Base-by-base conservation (phyloP, 2,329 filamentous ascomycete species). In the Monosporascus sp. region DNA sequence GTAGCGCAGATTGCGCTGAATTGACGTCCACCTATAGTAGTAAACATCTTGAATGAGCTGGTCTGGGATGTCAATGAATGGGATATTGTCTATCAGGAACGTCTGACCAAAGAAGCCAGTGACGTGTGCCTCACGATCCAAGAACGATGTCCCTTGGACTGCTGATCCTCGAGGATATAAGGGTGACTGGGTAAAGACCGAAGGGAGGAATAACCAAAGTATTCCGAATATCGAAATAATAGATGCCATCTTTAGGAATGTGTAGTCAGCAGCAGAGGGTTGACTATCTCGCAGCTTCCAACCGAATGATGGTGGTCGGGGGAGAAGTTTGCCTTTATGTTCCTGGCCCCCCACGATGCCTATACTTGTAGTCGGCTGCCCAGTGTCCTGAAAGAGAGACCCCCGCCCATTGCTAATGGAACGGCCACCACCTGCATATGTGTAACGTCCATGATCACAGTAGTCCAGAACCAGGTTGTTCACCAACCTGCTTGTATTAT, bases 11-110 rank as follows among this genome's bases (percentile, higher is more conserved):
- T 76, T 74, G 9, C 72, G 67, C 54, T 73, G 70, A 51, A 72
- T 64, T 5, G 72, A 66, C 11, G 68, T 68, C 62, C 70, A 71
- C 39, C 73, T 68, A 55, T 76, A 76, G 56, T 76, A 76, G 55
- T 75, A 76, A 18, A 76, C 72, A 53, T 74, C 70, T 55, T 75
- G 68, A 49, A 75, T 67, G 20, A 68, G 60, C 46, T 65, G 37
- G 54, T 74, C 68, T 17, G 72, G 72, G 18, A 74, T 65, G 37
- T 75, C 72, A n/a, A 76, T 68, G 45, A 69, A 71, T 5, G 73
- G 72, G 35, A 76, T 73, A 52, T 75, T 75, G 50, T 70, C 55
- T 38, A 50, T 60, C 37, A 67, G 27, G 51, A 67, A 67, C n/a
- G 59, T 58, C 51, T 57, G 60, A 20, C 65, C 64, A 3, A 56